Percentiles rank a stretch among this genome's conserved stretches.
Evolutionary conservation across 352 stramenopile species (phyloP).

Genomic region (Thalassiosira exigua): DNA sequence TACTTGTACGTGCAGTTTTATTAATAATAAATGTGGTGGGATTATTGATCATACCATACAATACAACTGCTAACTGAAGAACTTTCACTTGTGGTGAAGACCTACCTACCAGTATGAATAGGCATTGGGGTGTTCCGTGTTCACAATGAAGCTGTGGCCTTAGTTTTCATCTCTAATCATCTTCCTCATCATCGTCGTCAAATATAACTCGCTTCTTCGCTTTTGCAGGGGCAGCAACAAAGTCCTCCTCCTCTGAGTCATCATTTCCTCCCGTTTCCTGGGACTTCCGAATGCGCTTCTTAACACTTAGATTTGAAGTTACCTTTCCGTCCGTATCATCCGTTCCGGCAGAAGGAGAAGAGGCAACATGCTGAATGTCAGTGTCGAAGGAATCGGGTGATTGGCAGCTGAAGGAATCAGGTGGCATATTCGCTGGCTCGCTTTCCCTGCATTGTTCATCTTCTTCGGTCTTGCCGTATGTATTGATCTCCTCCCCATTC

Average conservation of each 20-base stretch:
- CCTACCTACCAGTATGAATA: too few relatives aligned
- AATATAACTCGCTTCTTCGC: constrained; percentile 37
- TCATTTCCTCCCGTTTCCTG: constrained; percentile 14
- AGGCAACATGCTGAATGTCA: constrained; percentile 2
- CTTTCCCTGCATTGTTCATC: not conserved
- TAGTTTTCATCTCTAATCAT: too few relatives aligned
- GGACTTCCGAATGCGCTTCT: constrained; percentile 57
- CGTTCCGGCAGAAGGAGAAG: not conserved
- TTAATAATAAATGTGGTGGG: too few relatives aligned
- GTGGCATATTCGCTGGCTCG: not conserved
- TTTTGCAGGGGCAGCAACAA: constrained; percentile 33
- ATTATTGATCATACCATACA: too few relatives aligned
- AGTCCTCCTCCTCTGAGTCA: constrained; percentile 62
- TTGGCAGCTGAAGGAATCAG: not conserved
- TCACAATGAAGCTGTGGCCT: too few relatives aligned
- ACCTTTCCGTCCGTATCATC: not conserved
- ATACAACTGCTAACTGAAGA: too few relatives aligned
- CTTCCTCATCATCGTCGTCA: constrained; percentile 50
- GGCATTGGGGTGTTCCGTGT: too few relatives aligned
- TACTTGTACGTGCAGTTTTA: too few relatives aligned
- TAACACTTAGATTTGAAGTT: constrained; percentile 30
- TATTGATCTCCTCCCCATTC: constrained; percentile 11
- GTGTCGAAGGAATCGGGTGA: constrained; percentile 1
- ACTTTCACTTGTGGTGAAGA: too few relatives aligned
- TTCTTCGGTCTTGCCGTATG: too few relatives aligned